Conservation (phyloP, 202 grass and related monocot genomes). For the Musa balbisiana region DNA sequence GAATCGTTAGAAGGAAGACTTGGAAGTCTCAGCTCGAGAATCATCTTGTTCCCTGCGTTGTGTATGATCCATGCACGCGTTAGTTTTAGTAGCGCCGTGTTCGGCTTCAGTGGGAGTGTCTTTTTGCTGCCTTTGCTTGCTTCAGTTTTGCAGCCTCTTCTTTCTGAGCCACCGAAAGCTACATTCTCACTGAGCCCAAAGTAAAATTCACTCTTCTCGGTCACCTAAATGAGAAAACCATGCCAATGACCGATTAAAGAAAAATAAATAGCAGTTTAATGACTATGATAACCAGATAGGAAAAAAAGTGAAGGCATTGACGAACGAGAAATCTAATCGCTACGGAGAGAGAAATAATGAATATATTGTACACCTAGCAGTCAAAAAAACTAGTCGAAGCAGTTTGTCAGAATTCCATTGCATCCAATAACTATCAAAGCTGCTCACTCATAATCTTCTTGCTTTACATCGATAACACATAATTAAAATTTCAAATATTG, state of each 20-base stretch:
- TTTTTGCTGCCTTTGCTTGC: conserved; percentile 26
- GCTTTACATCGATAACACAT: too few species aligned
- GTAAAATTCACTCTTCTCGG: conserved; percentile 98
- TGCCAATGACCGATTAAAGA: background rate
- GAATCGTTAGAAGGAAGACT: conserved; percentile 10
- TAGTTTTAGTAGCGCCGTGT: conserved; percentile 24
- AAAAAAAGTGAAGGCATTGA: too few species aligned
- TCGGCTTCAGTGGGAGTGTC: conserved; percentile 31
- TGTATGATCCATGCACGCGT: conserved; percentile 26
- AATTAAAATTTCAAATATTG: too few species aligned
- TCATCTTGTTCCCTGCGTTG: conserved; percentile 35
- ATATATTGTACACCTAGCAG: too few species aligned
- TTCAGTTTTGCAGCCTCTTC: conserved; percentile 28
- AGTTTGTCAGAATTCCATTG: too few species aligned
- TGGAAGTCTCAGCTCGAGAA: conserved; percentile 30
- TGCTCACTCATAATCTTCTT: too few species aligned
- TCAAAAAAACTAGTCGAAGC: too few species aligned
- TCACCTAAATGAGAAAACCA: conserved; percentile 48
- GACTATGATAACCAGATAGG: too few species aligned
- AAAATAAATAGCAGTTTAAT: background rate
- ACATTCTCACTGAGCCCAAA: conserved; percentile 79
- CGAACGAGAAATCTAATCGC: too few species aligned
- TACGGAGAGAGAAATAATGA: too few species aligned
- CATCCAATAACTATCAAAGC: too few species aligned
- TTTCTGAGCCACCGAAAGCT: conserved; percentile 54